Evolutionary conservation across 495 filamentous ascomycete species (phyloP).

Genomic region (Podospora anserina): DNA sequence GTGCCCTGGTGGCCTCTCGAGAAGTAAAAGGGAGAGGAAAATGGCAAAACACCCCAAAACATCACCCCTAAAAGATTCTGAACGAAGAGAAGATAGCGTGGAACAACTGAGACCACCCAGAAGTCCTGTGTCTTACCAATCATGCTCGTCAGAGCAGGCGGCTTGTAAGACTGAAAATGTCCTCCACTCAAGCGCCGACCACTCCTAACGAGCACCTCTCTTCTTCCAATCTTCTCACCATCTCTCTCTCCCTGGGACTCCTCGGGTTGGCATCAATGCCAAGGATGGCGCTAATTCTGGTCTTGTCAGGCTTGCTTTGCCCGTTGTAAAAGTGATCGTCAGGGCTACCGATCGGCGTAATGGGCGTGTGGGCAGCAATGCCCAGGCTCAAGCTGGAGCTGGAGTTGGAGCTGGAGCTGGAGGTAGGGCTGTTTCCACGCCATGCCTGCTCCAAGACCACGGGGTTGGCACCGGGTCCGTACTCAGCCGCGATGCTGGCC

Average conservation of each 20-base stretch:
- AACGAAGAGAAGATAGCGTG: constrained; percentile 16
- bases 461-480: constrained; percentile 61
- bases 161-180: neutral
- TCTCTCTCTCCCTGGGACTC: constrained; percentile 53
- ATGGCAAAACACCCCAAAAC: constrained; percentile 14
- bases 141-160: neutral
- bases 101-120: neutral
- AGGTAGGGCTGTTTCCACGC: constrained; percentile 42
- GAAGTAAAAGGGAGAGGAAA: constrained; percentile 1
- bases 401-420: neutral
- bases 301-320: constrained; percentile 44
- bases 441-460: constrained; percentile 66
- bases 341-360: constrained; percentile 47
- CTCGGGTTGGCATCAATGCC: constrained; percentile 53
- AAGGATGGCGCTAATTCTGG: constrained; percentile 53
- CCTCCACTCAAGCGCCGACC: constrained; percentile 23
- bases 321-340: constrained; percentile 36
- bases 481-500: constrained; percentile 65
- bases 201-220: constrained; percentile 29
- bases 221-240: constrained; percentile 51
- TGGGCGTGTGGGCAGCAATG: constrained; percentile 40
- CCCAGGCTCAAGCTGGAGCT: constrained; percentile 6
- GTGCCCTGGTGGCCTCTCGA: neutral
- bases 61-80: constrained; percentile 13
- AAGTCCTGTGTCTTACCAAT: neutral